A percentile compares a stretch with the other conserved stretches of the same genome.
phyloP scores from a whole-genome alignment of 1,284 basidiomycete species.

The Leccinum fallax region DNA sequence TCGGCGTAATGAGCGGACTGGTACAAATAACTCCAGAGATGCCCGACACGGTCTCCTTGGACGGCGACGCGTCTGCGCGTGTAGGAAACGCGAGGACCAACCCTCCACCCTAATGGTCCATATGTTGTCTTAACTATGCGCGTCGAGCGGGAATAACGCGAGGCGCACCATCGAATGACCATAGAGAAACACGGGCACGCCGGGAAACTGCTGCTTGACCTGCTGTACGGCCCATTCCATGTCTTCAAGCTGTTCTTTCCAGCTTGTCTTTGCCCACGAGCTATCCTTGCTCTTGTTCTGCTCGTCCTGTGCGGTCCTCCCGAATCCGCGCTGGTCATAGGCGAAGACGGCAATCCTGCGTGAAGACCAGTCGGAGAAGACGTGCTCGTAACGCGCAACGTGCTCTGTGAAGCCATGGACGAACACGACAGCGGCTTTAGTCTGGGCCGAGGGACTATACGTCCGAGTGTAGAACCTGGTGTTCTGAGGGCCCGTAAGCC shows the following conservation, averaged over 20 bases:
- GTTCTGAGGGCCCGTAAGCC: constrained; percentile 60
- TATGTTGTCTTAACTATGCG: background rate
- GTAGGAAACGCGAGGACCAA: constrained; percentile 64
- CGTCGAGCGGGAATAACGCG: background rate
- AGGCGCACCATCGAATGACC: constrained; percentile 84
- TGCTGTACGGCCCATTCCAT: constrained; percentile 67
- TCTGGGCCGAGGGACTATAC: constrained; percentile 46
- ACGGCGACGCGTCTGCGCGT: constrained; percentile 44
- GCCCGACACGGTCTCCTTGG: constrained; percentile 42
- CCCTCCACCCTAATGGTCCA: constrained; percentile 59
- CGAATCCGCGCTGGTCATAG: constrained; percentile 88
- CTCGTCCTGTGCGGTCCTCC: constrained; percentile 70
- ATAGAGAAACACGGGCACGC: constrained; percentile 68
- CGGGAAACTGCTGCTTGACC: constrained; percentile 46
- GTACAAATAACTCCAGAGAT: constrained; percentile 70
- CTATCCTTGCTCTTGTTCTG: constrained; percentile 51
- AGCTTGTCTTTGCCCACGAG: constrained; percentile 70
- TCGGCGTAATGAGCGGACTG: constrained; percentile 68
- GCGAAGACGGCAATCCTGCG: constrained; percentile 70
- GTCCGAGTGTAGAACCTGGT: constrained; percentile 68
- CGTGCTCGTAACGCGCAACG: constrained; percentile 69
- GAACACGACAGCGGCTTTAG: constrained; percentile 74
- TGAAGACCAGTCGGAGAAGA: constrained; percentile 63
- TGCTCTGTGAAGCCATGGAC: constrained; percentile 87
- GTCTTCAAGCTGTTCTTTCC: constrained; percentile 69